Evolutionary conservation across 192 early-diverging fungal genomes (phyloP).

Genomic region (Umbelopsis sp.): DNA sequence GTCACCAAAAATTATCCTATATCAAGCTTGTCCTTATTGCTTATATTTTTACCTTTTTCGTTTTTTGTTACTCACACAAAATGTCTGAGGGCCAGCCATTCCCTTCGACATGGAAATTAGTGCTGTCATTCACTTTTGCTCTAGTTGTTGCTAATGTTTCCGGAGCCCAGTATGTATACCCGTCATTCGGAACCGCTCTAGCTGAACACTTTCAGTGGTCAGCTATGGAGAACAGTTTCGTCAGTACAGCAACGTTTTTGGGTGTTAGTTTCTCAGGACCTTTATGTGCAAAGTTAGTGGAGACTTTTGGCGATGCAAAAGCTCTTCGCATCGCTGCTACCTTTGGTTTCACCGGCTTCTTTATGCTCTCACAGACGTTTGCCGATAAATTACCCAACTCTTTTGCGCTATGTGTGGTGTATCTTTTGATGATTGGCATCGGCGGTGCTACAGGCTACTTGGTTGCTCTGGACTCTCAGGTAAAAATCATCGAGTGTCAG

Average conservation of each 20-base stretch:
- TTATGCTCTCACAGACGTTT: slow-evolving; percentile 36
- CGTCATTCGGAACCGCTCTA: slow-evolving; percentile 30
- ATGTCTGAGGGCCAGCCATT: slow-evolving; percentile 5
- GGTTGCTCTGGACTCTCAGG: slow-evolving; percentile 39
- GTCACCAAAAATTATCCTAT: background rate
- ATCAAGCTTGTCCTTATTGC: background rate
- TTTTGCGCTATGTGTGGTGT: slow-evolving; percentile 31
- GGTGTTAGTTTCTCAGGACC: slow-evolving; percentile 40
- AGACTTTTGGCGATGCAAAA: slow-evolving; percentile 13
- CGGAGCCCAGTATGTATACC: slow-evolving; percentile 38
- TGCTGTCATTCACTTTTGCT: slow-evolving; percentile 35
- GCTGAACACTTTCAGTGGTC: slow-evolving; percentile 34
- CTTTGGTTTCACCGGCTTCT: slow-evolving; percentile 26
- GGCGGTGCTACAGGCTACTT: slow-evolving; percentile 32
- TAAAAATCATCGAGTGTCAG: background rate
- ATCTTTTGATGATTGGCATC: slow-evolving; percentile 27
- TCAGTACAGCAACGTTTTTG: slow-evolving; percentile 37
- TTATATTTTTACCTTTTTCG: background rate
- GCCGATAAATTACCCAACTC: slow-evolving; percentile 20
- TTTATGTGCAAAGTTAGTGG: slow-evolving; percentile 33
- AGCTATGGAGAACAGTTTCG: slow-evolving; percentile 37
- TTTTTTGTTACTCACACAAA: background rate
- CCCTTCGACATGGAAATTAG: slow-evolving; percentile 23
- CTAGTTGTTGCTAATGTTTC: slow-evolving; percentile 35
- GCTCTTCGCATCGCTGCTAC: slow-evolving; percentile 24